phyloP scores from a whole-genome alignment of 2,329 filamentous ascomycete species.

The Neurospora sp. region DNA sequence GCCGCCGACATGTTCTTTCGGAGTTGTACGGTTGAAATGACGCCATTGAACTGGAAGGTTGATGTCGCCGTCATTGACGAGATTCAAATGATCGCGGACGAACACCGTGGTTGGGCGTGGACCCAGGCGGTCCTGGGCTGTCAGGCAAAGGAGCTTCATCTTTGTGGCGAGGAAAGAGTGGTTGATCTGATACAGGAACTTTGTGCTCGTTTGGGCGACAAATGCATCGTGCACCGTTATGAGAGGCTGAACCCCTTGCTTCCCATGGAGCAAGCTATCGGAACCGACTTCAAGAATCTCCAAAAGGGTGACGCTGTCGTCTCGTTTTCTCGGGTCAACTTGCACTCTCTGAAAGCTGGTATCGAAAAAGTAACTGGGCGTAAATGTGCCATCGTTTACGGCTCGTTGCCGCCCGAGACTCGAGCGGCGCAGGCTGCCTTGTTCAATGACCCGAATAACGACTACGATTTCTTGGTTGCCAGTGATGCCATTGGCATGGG shows the following conservation, averaged over 20 bases:
- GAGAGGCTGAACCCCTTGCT: conserved; percentile 70
- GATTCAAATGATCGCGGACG: conserved; percentile 89
- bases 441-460: conserved; percentile 92
- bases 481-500: conserved; percentile 90
- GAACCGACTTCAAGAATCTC: conserved; percentile 54
- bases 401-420: conserved; percentile 82
- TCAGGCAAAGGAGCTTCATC: conserved; percentile 78
- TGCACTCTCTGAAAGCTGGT: conserved; percentile 68
- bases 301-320: conserved; percentile 88
- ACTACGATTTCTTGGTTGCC: conserved; percentile 89
- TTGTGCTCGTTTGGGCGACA: conserved; percentile 70
- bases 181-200: conserved; percentile 70
- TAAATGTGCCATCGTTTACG: conserved; percentile 88
- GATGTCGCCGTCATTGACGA: conserved; percentile 97
- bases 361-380: conserved; percentile 69
- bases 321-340: conserved; percentile 69
- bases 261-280: conserved; percentile 52
- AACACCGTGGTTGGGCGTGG: conserved; percentile 84
- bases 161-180: conserved; percentile 82
- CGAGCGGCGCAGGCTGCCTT: conserved; percentile 81
- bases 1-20: conserved; percentile 49
- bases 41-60: conserved; percentile 42
- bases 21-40: conserved; percentile 93
- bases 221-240: conserved; percentile 72
- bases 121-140: conserved; percentile 82